Base-by-base conservation (phyloP, 176 grass and related monocot genomes). In the Microstegium vimineum region DNA sequence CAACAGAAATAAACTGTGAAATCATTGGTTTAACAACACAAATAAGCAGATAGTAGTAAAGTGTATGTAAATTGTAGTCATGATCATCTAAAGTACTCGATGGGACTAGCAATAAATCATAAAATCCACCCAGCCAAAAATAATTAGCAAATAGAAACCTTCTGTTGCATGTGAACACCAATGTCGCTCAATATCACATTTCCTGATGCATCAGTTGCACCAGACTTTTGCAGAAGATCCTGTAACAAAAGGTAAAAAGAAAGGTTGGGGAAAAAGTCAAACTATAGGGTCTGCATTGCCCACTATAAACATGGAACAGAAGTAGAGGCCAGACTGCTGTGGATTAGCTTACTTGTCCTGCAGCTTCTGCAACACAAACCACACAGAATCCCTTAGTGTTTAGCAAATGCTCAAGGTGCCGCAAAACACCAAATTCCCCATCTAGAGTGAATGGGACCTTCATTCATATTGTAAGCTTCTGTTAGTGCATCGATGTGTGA, bases 111-210 rank as follows among this genome's bases (percentile, higher is more conserved):
- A 49, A 31, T 47, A 49, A 49, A 73, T 31, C 6, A 31, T 32
- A 73, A 71, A 73, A 22, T 73, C 4, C 26, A 49, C 4, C 26
- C 42, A 12, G 20, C 3, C n/a, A 23, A 2, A 73, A 20, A 72
- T 31, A 28, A 15, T 20, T 80, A 1, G 33, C 63, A 36, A 11
- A 71, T 72, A 17, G 34, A 77, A 76, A 95, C 92, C 86, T 91
- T 89, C 71, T 98, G 90, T 84, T 93, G 92, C 71, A 98, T 91
- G 82, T 93, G 90, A 80, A 98, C 95, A 86, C 95, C 95, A 88
- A 93, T 90, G 87, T 98, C 95, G 68, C 90, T 91, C 15, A 98
- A 84, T 80, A 95, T 84, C 15, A 74, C 83, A 78, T 98, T 98
- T 86, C 95, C 92, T 77, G 95, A 98, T 60, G 90, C 88, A 93